Percentiles rank a stretch among this genome's conserved stretches.
Conservation (phyloP, 805 yeast species). For the Nakazawaea holstii region DNA sequence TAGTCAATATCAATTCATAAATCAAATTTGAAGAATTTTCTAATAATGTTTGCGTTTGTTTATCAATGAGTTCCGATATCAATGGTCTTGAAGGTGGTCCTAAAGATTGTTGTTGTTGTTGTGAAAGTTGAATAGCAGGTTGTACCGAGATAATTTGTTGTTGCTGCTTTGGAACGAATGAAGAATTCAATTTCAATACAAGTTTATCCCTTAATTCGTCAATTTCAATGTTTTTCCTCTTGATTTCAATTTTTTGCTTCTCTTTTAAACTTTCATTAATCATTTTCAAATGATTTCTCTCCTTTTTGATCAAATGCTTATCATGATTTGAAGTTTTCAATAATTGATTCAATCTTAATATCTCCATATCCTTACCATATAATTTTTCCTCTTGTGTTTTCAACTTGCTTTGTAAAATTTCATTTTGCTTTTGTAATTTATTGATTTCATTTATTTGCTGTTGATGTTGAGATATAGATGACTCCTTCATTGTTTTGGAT, state of each 20-base stretch:
- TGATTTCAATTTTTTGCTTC: conserved; percentile 7
- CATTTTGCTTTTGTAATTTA: conserved; percentile 4
- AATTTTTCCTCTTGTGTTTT: not conserved
- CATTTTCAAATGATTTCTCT: conserved; percentile 4
- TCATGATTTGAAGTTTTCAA: not conserved
- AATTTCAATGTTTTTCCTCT: conserved; percentile 7
- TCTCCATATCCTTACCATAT: conserved; percentile 5
- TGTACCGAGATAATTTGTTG: not conserved
- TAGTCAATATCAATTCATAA: conserved; percentile 4
- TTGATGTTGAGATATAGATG: conserved; percentile 1
- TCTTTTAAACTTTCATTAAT: conserved; percentile 9
- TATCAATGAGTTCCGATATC: conserved; percentile 3
- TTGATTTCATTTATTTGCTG: conserved; percentile 3
- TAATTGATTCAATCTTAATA: not conserved
- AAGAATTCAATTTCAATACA: conserved; percentile 3
- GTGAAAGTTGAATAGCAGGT: not conserved
- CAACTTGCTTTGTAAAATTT: not conserved
- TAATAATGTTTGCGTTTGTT: conserved; percentile 6
- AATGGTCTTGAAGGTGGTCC: not conserved
- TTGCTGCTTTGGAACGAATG: no score
- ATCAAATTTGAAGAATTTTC: conserved; percentile 10
- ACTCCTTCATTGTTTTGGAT: conserved; percentile 17
- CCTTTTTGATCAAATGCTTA: conserved; percentile 1
- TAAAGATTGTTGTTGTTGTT: not conserved
- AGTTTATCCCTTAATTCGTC: conserved; percentile 9